phyloP scores from a whole-genome alignment of 768 basidiomycete genomes.

The Psilocybe azurescens region DNA sequence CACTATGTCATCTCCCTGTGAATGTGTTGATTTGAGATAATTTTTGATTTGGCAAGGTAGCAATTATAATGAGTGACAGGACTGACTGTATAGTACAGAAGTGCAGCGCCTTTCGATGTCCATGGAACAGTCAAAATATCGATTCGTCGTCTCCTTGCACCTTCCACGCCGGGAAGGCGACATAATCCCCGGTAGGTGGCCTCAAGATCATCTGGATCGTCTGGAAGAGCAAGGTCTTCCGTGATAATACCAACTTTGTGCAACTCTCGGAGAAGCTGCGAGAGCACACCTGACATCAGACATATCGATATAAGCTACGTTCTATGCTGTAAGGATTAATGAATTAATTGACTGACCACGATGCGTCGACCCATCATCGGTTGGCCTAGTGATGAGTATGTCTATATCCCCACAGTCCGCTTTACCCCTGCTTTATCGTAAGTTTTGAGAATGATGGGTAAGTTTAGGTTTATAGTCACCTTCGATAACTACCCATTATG shows the following conservation, averaged over 20 bases:
- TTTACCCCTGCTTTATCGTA: slow-evolving; percentile 62
- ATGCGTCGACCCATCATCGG: slow-evolving; percentile 77
- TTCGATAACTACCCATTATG: slow-evolving; percentile 91
- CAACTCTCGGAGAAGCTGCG: slow-evolving; percentile 59
- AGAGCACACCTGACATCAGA: slow-evolving; percentile 57
- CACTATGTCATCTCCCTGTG: slow-evolving; percentile 88
- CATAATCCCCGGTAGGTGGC: slow-evolving; percentile 85
- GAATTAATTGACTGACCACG: slow-evolving; percentile 48
- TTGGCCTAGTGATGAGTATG: slow-evolving; percentile 80
- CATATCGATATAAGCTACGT: neutral
- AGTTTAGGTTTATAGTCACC: slow-evolving; percentile 41
- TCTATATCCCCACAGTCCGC: slow-evolving; percentile 91
- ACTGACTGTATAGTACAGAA: slow-evolving; percentile 89
- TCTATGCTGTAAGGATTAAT: neutral
- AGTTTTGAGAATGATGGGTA: neutral
- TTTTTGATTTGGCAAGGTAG: neutral
- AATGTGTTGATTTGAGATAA: neutral
- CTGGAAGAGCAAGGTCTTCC: slow-evolving; percentile 78
- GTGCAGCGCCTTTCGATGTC: slow-evolving; percentile 77
- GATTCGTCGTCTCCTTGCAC: slow-evolving; percentile 68
- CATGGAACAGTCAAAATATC: slow-evolving; percentile 88
- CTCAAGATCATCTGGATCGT: slow-evolving; percentile 72
- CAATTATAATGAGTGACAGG: slow-evolving; percentile 1
- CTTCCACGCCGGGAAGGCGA: slow-evolving; percentile 46
- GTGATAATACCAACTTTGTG: slow-evolving; percentile 69